These are phyloP conservation scores for Echria macrotheca DNA, from an alignment of 495 filamentous ascomycete genomes.

Conservation along the genomic window DNA sequence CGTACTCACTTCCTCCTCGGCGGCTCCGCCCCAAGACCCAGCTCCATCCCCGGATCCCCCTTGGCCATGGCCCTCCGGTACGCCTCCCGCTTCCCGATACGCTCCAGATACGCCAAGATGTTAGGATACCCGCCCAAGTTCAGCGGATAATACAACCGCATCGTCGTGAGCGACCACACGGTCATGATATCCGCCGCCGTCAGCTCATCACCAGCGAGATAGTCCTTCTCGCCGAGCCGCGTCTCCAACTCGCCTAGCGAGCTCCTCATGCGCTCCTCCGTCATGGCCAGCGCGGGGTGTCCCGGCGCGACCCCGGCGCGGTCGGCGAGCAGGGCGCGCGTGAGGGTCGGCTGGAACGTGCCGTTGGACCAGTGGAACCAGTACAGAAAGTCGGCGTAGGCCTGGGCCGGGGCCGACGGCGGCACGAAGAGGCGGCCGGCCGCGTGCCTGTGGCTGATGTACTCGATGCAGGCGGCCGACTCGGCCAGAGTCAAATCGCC, in stretches of 20 bases:
- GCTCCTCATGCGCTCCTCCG: constrained; percentile 19
- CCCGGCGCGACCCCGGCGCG: constrained; percentile 7
- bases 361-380: constrained; percentile 58
- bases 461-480: constrained; percentile 50
- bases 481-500: constrained; percentile 46
- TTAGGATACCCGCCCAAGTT: constrained; percentile 38
- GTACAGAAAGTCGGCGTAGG: constrained; percentile 52
- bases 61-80: constrained; percentile 42
- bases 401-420: constrained; percentile 34
- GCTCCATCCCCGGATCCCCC: constrained; percentile 38
- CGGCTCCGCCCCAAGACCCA: constrained; percentile 22
- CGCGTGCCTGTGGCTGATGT: constrained; percentile 50
- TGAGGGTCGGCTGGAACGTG: constrained; percentile 42
- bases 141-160: constrained; percentile 44
- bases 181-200: constrained; percentile 59
- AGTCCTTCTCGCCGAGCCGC: constrained; percentile 40
- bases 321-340: constrained; percentile 7
- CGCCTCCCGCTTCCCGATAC: constrained; percentile 35
- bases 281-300: constrained; percentile 9
- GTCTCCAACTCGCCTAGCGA: constrained; percentile 38
- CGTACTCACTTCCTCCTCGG: constrained; percentile 25
- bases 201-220: constrained; percentile 55
- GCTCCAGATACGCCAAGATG: constrained; percentile 43
- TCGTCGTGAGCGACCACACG: constrained; percentile 49
- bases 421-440: constrained; percentile 37